Evolutionary conservation across 2,329 filamentous ascomycete genomes (phyloP).

Genomic region (Scleromitrula shiraiana): DNA sequence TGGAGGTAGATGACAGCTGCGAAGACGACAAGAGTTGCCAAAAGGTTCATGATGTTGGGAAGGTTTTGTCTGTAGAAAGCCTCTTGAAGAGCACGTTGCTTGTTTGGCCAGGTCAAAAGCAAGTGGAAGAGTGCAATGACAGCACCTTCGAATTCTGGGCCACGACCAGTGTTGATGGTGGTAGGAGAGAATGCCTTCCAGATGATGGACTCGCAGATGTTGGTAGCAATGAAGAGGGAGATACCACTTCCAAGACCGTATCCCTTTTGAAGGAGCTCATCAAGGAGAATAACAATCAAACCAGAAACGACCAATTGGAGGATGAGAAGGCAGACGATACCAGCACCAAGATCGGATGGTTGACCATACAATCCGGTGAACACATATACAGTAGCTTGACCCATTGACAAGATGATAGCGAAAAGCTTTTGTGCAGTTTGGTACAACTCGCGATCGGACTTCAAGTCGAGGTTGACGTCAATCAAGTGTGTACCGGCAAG

Average conservation of each 20-base stretch:
- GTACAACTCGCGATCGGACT: conserved; percentile 99
- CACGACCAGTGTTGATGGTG: conserved; percentile 98
- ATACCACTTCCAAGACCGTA: conserved; percentile 98
- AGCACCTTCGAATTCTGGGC: conserved; percentile 97
- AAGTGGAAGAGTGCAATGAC: conserved; percentile 98
- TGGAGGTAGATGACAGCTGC: conserved; percentile 98
- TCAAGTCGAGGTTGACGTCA: conserved; percentile 99
- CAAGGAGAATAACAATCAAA: conserved; percentile 96
- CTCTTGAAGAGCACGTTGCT: conserved; percentile 96
- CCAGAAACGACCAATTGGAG: conserved; percentile 96
- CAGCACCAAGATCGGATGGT: conserved; percentile 91
- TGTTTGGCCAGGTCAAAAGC: conserved; percentile 97
- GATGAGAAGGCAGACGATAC: conserved; percentile 96
- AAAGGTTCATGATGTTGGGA: conserved; percentile 97
- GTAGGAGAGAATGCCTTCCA: conserved; percentile 99
- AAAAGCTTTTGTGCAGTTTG: conserved; percentile 99
- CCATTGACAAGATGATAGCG: conserved; percentile 94
- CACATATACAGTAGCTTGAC: conserved; percentile 96
- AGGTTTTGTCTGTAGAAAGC: conserved; percentile 99
- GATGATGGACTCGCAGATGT: conserved; percentile 99
- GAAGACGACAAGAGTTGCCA: conserved; percentile 89
- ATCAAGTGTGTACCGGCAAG: conserved; percentile 99
- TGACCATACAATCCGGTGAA: conserved; percentile 97
- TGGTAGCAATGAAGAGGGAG: conserved; percentile 98
- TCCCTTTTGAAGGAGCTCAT: conserved; percentile 98